Base-by-base conservation (phyloP, 2,329 filamentous ascomycete species). In the Paecilomyces sp. region DNA sequence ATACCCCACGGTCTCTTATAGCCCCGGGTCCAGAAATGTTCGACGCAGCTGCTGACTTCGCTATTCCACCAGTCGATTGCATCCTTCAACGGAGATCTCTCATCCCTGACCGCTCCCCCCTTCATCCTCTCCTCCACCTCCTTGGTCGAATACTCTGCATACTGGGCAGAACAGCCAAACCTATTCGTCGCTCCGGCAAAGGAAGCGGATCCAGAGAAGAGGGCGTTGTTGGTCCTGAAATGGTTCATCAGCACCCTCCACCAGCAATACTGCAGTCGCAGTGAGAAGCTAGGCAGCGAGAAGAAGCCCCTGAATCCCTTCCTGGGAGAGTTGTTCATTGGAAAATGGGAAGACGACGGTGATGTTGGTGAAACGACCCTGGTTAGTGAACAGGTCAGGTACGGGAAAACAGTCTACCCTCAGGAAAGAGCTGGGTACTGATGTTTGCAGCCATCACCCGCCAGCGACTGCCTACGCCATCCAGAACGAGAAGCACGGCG, bases 261-360 rank as follows among this genome's bases (percentile, higher is more conserved):
- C 79, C 91, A 95, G 76, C 91, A 96, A 57, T 89, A 88, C 72
- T 84, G 82, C 67, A 86, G 81, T 67, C 80, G 85, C 61, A 95
- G 90, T 71, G 92, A 97, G 73, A 87, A 87, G 73, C 76, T 87
- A 64, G 92, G 91, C 56, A 94, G 91, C 70, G 93, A 97, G 81
- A 97, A 97, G 86, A 99, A 97, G 81, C 93, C 93, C 2, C 79
- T 99, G 61, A 97, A 99, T 72, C 94, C 94, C 0, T 97, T 99
- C 78, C 79, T 99, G 36, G 93, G 93, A 59, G 93, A 99, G 79
- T 83, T 97, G 34, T 97, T 97, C 77, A 77, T 97, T 30, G 94
- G 93, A 25, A 89, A 87, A 68, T 99, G 94, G 94, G 85, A 88
- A 60, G 90, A 96, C 70, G 83, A 85, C 54, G 85, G 68, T 28